Evolutionary conservation across 331 rosid species (phyloP), one percentile per base, ranked within the genome.

Genomic region (Dryas integrifolia): DNA sequence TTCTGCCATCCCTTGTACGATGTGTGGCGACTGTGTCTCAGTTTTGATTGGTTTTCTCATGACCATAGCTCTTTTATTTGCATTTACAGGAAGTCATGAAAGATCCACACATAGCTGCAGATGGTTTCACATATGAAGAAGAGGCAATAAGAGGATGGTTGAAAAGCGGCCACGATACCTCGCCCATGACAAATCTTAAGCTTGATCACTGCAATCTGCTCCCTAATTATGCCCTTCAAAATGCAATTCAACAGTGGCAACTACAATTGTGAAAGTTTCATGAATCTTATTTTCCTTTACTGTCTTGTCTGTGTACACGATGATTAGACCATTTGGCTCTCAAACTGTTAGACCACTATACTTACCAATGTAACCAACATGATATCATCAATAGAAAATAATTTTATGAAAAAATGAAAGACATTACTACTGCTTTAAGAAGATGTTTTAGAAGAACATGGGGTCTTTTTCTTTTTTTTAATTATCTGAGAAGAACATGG

Each of bases 161-260:
- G 66, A 45, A 89, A 21, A 89, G 86, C 77, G 98, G 95, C 73
- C 97, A 89, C 78, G 26, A 80, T 82, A 94, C 97, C 40, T 94
- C 98, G 26, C 98, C 98, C 26, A 94, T 94, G 98, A 94, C 98
- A 72, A 94, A 94, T 85, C 97, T 94, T 40, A 63, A 85, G 87
- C 96, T 94, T 73, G 91, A 86, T 41, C 93, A 91, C 92, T 86
- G 85, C 67, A 72, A 86, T 72, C 82, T 94, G 65, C 87, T 94
- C 76, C 96, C 98, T 57, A 94, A 91, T 76, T 85, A 89, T 80
- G 98, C 96, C 2, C 84, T 94, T 46, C 87, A 83, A 24, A 85
- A 88, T 84, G 98, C 98, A 48, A 94, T 94, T 82, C 95, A 15
- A 65, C 96, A 94, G 80, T 91, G 98, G 98, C 88, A 84, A 77